Conservation (phyloP, 2,329 filamentous ascomycete species). For the Incumbomyces delicatus region DNA sequence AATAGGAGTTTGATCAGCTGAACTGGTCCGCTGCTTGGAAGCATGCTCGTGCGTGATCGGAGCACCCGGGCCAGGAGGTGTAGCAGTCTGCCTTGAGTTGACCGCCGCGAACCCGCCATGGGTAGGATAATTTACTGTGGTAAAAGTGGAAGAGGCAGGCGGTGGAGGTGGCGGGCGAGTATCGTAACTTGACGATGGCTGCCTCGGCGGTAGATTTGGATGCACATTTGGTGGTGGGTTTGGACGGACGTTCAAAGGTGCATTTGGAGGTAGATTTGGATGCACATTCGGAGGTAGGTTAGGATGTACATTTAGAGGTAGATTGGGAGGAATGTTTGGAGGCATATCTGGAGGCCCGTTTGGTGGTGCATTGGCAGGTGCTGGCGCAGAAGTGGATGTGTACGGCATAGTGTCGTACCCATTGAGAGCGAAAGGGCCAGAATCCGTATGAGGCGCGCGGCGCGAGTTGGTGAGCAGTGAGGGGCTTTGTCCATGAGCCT, state of each 20-base stretch:
- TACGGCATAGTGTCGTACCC: too few species aligned
- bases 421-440: too few species aligned
- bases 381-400: constrained; percentile 11
- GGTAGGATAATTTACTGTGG: constrained; percentile 16
- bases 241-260: too few species aligned
- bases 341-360: constrained; percentile 11
- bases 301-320: too few species aligned
- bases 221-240: too few species aligned
- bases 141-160: constrained; percentile 15
- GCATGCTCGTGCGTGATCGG: not conserved
- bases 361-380: constrained; percentile 5
- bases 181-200: constrained; percentile 16
- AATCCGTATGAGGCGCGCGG: too few species aligned
- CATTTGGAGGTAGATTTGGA: too few species aligned
- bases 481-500: not conserved
- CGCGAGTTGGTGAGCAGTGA: constrained; percentile 6
- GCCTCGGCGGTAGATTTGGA: too few species aligned
- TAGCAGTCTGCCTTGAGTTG: constrained; percentile 13
- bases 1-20: constrained; percentile 6
- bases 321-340: too few species aligned
- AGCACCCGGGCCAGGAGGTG: constrained; percentile 8
- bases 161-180: constrained; percentile 17
- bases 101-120: constrained; percentile 18
- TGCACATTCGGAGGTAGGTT: too few species aligned
- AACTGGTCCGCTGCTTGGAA: constrained; percentile 7